A percentile compares a stretch with the other conserved stretches of the same genome.
Evolutionary conservation across 2,329 filamentous ascomycete species (phyloP).

Genomic region (Chrysoporthe austroafricana): DNA sequence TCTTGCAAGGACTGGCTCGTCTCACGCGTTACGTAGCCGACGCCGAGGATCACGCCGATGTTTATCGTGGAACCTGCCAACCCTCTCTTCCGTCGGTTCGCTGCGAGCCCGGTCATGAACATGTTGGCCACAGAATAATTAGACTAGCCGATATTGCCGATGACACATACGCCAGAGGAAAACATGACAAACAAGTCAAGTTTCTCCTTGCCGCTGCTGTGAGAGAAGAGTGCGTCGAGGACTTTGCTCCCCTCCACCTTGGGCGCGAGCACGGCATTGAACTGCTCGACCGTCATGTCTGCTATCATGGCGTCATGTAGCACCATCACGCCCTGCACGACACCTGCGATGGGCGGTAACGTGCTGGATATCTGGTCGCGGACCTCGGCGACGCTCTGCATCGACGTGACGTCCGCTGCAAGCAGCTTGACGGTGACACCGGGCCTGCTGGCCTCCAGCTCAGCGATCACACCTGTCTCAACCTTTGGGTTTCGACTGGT

Average conservation of each 20-base stretch:
- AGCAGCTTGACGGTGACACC: conserved; percentile 26
- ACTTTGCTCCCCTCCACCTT: conserved; percentile 34
- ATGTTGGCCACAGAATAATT: conserved; percentile 49
- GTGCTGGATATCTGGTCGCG: not conserved
- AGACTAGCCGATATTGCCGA: conserved; percentile 40
- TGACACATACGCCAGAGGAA: conserved; percentile 34
- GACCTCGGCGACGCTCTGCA: too few relatives aligned
- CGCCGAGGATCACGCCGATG: conserved; percentile 44
- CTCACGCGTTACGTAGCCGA: conserved; percentile 44
- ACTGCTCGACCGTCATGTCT: conserved; percentile 23
- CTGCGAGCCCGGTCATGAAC: conserved; percentile 42
- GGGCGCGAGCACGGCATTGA: conserved; percentile 31
- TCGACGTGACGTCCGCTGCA: too few relatives aligned
- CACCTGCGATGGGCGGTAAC: conserved; percentile 16
- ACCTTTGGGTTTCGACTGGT: conserved; percentile 44
- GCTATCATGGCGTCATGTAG: conserved; percentile 19
- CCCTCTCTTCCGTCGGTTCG: conserved; percentile 41
- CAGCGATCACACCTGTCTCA: conserved; percentile 31
- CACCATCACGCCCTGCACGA: conserved; percentile 26
- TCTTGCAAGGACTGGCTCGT: too few relatives aligned
- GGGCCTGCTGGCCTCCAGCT: conserved; percentile 30
- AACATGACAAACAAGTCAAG: conserved; percentile 39
- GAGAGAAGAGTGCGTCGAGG: conserved; percentile 21
- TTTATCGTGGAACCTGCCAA: conserved; percentile 43
- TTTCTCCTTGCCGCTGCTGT: not conserved